These are phyloP conservation scores for Przewalskia tangutica DNA, from an alignment of 257 asterid species.

Conservation along the genomic window DNA sequence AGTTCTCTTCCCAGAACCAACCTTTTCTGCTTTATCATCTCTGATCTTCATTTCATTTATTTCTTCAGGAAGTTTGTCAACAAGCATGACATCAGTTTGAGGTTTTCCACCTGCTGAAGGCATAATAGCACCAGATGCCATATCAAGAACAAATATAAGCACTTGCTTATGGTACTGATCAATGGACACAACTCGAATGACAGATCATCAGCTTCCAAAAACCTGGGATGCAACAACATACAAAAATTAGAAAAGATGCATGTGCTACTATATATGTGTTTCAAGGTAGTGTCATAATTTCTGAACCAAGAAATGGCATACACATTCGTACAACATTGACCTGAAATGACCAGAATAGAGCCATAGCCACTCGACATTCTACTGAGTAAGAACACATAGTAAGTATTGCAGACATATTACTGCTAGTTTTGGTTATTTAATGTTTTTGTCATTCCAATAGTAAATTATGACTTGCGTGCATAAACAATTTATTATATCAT, in stretches of 20 bases:
- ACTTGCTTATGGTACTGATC: background rate
- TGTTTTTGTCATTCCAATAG: background rate
- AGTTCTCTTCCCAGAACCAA: background rate
- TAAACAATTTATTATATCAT: background rate
- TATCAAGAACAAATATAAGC: slow-evolving; percentile 8
- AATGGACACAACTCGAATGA: background rate
- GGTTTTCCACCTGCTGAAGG: slow-evolving; percentile 36
- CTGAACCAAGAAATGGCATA: background rate
- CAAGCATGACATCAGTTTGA: slow-evolving; percentile 52
- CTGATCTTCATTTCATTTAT: slow-evolving; percentile 69
- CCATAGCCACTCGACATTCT: background rate
- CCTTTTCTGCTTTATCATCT: slow-evolving; percentile 82
- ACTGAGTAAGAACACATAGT: background rate
- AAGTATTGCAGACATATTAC: background rate
- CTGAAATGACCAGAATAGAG: background rate
- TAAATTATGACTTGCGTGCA: background rate
- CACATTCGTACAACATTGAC: background rate
- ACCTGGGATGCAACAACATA: slow-evolving; percentile 2
- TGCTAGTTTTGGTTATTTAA: background rate
- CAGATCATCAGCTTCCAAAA: slow-evolving; percentile 8
- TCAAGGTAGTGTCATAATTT: background rate
- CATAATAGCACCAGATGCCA: slow-evolving; percentile 43
- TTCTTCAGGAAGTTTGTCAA: slow-evolving; percentile 64
- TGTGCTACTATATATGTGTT: background rate
- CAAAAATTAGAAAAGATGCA: background rate